Evolutionary conservation across 805 yeast genomes (phyloP).

Genomic region (Cyberlindnera mrakii): DNA sequence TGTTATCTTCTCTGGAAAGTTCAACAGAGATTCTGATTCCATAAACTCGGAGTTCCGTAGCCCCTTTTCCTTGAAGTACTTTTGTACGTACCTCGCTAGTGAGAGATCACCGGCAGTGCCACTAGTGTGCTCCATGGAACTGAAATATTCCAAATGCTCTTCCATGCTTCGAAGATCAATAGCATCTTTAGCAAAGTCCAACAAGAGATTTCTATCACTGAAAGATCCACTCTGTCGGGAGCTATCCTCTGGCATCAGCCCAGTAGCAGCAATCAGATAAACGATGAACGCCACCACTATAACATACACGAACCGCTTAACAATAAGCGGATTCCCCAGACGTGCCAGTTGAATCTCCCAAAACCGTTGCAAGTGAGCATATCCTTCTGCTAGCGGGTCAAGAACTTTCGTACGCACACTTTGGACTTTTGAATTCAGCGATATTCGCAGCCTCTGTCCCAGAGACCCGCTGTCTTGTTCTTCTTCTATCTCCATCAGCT

Average conservation of each 20-base stretch:
- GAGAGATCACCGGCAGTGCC: slow-evolving; percentile 86
- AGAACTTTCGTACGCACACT: slow-evolving; percentile 26
- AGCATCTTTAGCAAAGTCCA: slow-evolving; percentile 41
- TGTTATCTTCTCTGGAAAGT: slow-evolving; percentile 49
- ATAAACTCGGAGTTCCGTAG: slow-evolving; percentile 44
- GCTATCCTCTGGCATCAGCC: slow-evolving; percentile 40
- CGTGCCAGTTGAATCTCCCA: slow-evolving; percentile 54
- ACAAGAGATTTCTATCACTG: slow-evolving; percentile 50
- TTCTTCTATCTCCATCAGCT: slow-evolving; percentile 28
- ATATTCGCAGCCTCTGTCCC: slow-evolving; percentile 2
- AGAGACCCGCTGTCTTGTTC: slow-evolving; percentile 1
- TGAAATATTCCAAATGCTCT: slow-evolving; percentile 21
- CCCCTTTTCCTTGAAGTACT: slow-evolving; percentile 53
- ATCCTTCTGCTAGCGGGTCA: slow-evolving; percentile 41
- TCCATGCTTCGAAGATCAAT: slow-evolving; percentile 40
- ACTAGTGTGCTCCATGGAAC: slow-evolving; percentile 64
- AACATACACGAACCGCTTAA: slow-evolving; percentile 72
- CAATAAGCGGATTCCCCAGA: slow-evolving; percentile 82
- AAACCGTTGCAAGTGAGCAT: slow-evolving; percentile 29
- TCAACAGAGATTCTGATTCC: slow-evolving; percentile 49
- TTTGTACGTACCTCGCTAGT: slow-evolving; percentile 58
- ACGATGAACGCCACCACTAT: slow-evolving; percentile 53
- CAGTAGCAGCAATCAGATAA: slow-evolving; percentile 52
- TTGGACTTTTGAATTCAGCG: background rate
- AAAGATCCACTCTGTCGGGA: slow-evolving; percentile 48